A percentile compares a stretch with the other conserved stretches of the same genome.
Conservation (phyloP, 768 basidiomycete species). For the Lenzites betulinus region DNA sequence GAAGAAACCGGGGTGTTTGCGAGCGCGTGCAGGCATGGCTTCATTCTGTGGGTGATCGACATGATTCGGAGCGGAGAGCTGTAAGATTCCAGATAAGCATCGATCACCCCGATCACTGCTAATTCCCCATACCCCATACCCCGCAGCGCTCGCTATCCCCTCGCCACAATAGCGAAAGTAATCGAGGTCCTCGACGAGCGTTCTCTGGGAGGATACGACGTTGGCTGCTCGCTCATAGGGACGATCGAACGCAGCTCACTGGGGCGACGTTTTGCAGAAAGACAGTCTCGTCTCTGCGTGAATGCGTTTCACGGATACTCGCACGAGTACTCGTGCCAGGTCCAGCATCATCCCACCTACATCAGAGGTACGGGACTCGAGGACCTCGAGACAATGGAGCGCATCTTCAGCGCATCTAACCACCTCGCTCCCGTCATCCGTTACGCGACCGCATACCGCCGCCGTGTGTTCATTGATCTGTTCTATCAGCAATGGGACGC, state of each 20-base stretch:
- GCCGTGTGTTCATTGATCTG: constrained; percentile 33
- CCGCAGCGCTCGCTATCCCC: constrained; percentile 29
- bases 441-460: constrained; percentile 32
- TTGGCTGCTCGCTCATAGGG: constrained; percentile 20
- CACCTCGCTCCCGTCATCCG: constrained; percentile 28
- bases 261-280: background rate
- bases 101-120: background rate
- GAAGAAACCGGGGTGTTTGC: too few species aligned
- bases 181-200: background rate
- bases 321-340: constrained; percentile 39
- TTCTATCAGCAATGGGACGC: constrained; percentile 39
- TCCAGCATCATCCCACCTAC: constrained; percentile 33
- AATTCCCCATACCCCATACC: too few species aligned
- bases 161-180: constrained; percentile 15
- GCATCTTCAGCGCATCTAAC: constrained; percentile 26
- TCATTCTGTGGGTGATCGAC: constrained; percentile 22
- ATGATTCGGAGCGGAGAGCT: constrained; percentile 24
- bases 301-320: constrained; percentile 40
- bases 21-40: constrained; percentile 17
- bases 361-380: constrained; percentile 36
- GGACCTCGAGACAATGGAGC: constrained; percentile 33
- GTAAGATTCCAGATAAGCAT: constrained; percentile 9
- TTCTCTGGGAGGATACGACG: constrained; percentile 14
- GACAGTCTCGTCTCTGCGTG: constrained; percentile 33
- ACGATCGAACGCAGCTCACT: constrained; percentile 16